phyloP scores from a whole-genome alignment of 495 filamentous ascomycete genomes.

The Penicillium soppii region DNA sequence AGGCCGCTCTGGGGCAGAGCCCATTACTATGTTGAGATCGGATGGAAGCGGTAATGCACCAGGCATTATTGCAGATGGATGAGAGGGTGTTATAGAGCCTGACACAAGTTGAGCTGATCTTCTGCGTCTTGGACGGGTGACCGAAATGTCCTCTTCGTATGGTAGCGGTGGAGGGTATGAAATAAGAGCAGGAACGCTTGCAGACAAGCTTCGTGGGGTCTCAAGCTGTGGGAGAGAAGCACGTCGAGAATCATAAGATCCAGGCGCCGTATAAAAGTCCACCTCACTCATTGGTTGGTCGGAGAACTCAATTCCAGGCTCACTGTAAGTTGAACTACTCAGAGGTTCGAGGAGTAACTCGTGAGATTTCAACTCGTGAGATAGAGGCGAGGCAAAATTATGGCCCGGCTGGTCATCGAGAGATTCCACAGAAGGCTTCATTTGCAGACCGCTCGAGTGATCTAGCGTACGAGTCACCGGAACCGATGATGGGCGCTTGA shows the following conservation, averaged over 20 bases:
- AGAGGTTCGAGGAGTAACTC: conserved; percentile 32
- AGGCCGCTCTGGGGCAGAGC: conserved; percentile 26
- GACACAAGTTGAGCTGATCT: conserved; percentile 5
- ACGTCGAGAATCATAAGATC: conserved; percentile 27
- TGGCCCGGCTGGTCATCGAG: conserved; percentile 28
- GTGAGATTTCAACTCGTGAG: conserved; percentile 19
- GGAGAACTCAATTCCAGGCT: conserved; percentile 27
- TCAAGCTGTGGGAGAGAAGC: conserved; percentile 19
- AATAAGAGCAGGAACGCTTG: conserved; percentile 28
- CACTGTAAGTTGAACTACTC: conserved; percentile 38
- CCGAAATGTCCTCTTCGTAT: conserved; percentile 31
- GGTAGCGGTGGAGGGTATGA: conserved; percentile 24
- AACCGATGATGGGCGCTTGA: conserved; percentile 27
- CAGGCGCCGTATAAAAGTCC: conserved; percentile 26
- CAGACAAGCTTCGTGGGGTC: conserved; percentile 27
- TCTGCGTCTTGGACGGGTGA: conserved; percentile 17
- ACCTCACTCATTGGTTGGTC: conserved; percentile 16
- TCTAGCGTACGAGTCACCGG: conserved; percentile 15
- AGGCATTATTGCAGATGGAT: conserved; percentile 46
- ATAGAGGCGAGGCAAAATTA: conserved; percentile 32
- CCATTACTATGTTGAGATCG: conserved; percentile 12
- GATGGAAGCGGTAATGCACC: conserved; percentile 28
- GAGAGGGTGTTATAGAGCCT: conserved; percentile 4
- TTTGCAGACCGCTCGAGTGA: conserved; percentile 21
- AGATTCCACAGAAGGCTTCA: conserved; percentile 38